Base-by-base conservation (phyloP, 306 rosid species). In the Fragaria iinumae region DNA sequence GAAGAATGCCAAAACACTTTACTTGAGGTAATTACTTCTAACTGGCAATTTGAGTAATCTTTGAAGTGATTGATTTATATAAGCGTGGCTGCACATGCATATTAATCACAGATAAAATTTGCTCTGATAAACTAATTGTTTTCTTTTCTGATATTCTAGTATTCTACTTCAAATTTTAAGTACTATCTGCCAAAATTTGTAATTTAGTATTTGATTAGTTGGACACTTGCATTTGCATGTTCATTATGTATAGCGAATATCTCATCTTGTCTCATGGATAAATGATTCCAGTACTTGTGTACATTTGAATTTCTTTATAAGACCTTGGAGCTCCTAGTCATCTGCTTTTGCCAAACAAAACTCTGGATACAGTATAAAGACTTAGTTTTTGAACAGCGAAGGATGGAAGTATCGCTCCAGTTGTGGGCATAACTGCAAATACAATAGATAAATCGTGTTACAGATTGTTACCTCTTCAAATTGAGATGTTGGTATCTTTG, bases 21-120 rank as follows among this genome's bases (percentile, higher is more conserved):
- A 52, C 76, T 77, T 14, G 89, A 92, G 97, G 98, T 92, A 87
- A 74, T 50, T 62, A 48, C n/a, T 44, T 50, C 45, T 45, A 43
- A 52, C 62, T 71, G 53, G 76, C 13, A 73, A 34, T 55, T 55
- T 21, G 17, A 27, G 67, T 74, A 44, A 36, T 10, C 17, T 57
- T 27, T 57, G 57, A 43, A 44, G 69, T 20, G 64, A 39, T n/a
- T 71, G 36, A 55, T 8, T 57, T 53, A 39, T 49, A 52, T 38
- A 6, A n/a, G 32, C n/a, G 56, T 48, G 67, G 10, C 14, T 70
- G 73, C 47, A 72, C 38, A 29, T 53, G 18, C 56, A 77, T 2
- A 78, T 65, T 29, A 20, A 65, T 39, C 14, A 34, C 29, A 47
- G 36, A 47, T 38, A 8, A 27, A 62, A 29, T 14, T 16, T 49